phyloP scores from a whole-genome alignment of 208 protist genomes.

The Leishmania amazonensis region DNA sequence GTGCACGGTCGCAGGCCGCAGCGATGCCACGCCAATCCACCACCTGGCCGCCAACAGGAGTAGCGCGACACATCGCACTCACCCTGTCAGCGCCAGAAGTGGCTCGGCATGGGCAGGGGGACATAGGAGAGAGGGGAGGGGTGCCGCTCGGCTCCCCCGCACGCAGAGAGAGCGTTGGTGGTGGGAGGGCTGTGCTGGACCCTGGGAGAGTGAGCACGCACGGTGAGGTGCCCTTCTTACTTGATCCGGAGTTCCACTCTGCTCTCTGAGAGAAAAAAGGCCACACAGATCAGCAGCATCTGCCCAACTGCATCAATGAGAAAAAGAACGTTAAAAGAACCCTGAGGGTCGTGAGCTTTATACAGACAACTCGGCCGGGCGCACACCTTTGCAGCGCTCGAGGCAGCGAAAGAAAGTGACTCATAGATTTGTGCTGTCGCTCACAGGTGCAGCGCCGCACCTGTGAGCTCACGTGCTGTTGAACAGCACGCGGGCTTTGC shows the following conservation, averaged over 20 bases:
- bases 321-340: background rate
- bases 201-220: background rate
- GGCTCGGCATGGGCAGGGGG: background rate
- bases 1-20: background rate
- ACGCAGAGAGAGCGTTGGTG: background rate
- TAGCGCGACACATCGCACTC: background rate
- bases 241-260: background rate
- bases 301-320: background rate
- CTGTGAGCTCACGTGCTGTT: background rate
- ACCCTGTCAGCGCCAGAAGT: background rate
- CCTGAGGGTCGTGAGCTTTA: background rate
- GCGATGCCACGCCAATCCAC: background rate
- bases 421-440: background rate
- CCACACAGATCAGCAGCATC: background rate
- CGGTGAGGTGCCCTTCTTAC: background rate
- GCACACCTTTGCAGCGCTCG: background rate
- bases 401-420: background rate
- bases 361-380: background rate
- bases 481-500: background rate
- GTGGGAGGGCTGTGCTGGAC: background rate
- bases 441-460: background rate
- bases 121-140: background rate
- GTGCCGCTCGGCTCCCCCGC: background rate
- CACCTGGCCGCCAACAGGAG: background rate
- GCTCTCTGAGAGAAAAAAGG: background rate